Evolutionary conservation across 257 asterid genomes (phyloP).

Genomic region (Solanum sitiens): DNA sequence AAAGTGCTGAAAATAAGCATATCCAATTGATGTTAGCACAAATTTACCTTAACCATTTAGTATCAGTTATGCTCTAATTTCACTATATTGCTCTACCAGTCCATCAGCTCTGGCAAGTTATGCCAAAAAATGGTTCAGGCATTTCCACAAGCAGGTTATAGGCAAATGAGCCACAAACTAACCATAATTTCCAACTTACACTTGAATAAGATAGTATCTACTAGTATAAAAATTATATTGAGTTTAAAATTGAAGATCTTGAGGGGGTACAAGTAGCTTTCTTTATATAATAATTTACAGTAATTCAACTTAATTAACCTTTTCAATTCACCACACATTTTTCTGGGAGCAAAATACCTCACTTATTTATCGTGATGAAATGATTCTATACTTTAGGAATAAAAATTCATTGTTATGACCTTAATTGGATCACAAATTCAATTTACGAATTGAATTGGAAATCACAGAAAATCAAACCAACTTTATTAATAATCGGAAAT

Average conservation of each 20-base stretch:
- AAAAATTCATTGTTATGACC: background rate
- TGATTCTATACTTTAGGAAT: background rate
- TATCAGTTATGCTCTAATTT: background rate
- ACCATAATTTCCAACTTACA: background rate
- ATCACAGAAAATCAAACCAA: no score
- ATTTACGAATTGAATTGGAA: no score
- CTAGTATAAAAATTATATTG: background rate
- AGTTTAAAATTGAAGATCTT: background rate
- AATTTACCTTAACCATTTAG: background rate
- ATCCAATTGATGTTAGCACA: background rate
- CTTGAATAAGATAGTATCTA: background rate
- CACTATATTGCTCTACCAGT: background rate
- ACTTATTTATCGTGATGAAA: background rate
- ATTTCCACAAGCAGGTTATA: constrained; percentile 21
- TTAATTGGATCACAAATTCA: no score
- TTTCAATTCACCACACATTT: background rate
- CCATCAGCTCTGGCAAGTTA: background rate
- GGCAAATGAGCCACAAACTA: background rate
- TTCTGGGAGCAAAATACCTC: background rate
- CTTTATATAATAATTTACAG: background rate
- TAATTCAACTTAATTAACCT: background rate
- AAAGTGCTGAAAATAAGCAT: background rate
- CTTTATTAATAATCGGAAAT: no score
- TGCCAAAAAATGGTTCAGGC: background rate
- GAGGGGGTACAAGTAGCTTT: background rate